Conservation (phyloP, 2,329 filamentous ascomycete species). For the Coniochaeta sp. region DNA sequence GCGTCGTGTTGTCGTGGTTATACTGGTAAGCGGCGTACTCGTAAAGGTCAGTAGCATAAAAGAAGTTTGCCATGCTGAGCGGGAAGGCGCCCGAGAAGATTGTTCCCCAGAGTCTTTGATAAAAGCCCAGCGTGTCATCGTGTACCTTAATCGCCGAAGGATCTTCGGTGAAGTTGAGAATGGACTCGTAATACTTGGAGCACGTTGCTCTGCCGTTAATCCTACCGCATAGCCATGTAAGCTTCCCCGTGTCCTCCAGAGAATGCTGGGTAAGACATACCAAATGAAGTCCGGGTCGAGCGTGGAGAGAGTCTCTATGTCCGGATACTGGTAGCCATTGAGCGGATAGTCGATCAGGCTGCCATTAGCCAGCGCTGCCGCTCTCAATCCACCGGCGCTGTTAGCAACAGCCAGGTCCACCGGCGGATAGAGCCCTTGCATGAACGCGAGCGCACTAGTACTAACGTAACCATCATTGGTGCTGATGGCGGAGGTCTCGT, state of each 20-base stretch:
- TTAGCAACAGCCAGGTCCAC: slow-evolving; percentile 31
- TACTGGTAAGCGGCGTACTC: slow-evolving; percentile 48
- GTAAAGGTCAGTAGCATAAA: slow-evolving; percentile 45
- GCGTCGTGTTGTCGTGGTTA: slow-evolving; percentile 39
- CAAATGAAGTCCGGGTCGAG: slow-evolving; percentile 35
- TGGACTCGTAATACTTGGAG: slow-evolving; percentile 25
- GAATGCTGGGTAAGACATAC: slow-evolving; percentile 27
- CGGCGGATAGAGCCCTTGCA: slow-evolving; percentile 81
- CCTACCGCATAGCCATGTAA: slow-evolving; percentile 13
- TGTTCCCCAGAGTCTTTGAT: slow-evolving; percentile 29
- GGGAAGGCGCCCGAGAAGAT: slow-evolving; percentile 31
- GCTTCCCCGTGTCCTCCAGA: background rate
- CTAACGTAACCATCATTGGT: slow-evolving; percentile 42
- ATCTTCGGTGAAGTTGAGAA: slow-evolving; percentile 16
- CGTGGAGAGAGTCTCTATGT: slow-evolving; percentile 45
- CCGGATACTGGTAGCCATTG: slow-evolving; percentile 74
- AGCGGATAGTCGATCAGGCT: slow-evolving; percentile 57
- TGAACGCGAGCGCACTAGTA: slow-evolving; percentile 65
- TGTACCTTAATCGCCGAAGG: slow-evolving; percentile 9
- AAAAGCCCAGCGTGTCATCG: slow-evolving; percentile 25
- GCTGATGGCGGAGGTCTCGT: slow-evolving; percentile 34
- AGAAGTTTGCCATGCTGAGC: slow-evolving; percentile 27
- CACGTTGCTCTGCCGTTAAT: slow-evolving; percentile 32
- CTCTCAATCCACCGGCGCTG: slow-evolving; percentile 24
- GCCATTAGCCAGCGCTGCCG: slow-evolving; percentile 26